Base-by-base conservation (phyloP, 495 filamentous ascomycete species). In the Aspergillus sclerotiicarbonarius region DNA sequence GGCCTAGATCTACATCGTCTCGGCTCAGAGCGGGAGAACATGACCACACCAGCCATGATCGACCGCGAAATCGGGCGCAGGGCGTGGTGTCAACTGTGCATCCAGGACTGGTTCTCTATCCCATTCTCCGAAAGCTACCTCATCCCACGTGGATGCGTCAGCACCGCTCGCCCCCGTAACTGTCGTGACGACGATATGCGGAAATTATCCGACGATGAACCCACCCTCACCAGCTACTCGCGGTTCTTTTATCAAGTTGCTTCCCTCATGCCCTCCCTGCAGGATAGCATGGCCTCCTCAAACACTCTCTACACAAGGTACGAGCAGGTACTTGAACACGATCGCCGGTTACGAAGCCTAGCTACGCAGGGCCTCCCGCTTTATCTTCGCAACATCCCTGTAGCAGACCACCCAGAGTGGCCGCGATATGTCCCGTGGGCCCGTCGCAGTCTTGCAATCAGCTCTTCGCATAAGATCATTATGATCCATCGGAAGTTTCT, bases 81-180 rank as follows among this genome's bases (percentile, higher is more conserved):
- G 1, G 49, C 72, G 0, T 79, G 75, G 76, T 69, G 59, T 35
- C 68, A 75, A 47, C 62, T 79, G 6, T 68, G 64, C 44, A 71
- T 68, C 33, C 76, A 77, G 43, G 76, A 79, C 52, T 79, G 72
- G 75, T 75, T 79, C 37, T 75, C 70, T 8, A 71, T 76, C n/a
- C 72, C 74, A 5, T 77, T 74, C 30, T 67, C 68, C 2, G 73
- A 77, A 51, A 70, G 67, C 49, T 77, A 79, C 51, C 62, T 69
- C 19, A 63, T 79, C 25, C 67, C 74, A 18, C 65, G 57, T 5
- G 45, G 59, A 18, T 65, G 70, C 15, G 75, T 71, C 33, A 69
- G 59, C 10, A 68, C 73, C 0, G 51, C 57, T 12, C 67, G 49
- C 20, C 76, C 76, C 15, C 31, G 41, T 19, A 67, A 76, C 54